These are phyloP conservation scores for Coemansia furcata DNA, from an alignment of 192 early-diverging fungal species.

Conservation along the genomic window DNA sequence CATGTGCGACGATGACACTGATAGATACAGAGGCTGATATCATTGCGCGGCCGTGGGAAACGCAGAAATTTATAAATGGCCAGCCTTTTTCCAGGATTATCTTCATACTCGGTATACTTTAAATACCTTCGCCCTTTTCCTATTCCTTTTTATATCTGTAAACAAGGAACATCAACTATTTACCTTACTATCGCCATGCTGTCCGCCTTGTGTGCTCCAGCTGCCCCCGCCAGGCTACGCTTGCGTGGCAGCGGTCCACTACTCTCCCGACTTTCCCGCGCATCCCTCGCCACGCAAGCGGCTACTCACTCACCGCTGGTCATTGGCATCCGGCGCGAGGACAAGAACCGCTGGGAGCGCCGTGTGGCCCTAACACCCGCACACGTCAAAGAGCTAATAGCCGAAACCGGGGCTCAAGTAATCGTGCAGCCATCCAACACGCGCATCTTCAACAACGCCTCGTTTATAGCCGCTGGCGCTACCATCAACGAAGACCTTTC, in stretches of 20 bases:
- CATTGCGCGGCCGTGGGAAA: background rate
- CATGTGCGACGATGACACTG: background rate
- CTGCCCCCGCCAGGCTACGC: background rate
- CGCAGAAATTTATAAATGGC: background rate
- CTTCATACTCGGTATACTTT: background rate
- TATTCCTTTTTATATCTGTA: background rate
- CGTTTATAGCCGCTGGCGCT: conserved; percentile 84
- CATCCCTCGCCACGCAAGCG: conserved; percentile 21
- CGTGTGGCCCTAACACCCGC: conserved; percentile 87
- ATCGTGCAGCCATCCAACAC: conserved; percentile 93
- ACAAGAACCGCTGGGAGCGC: conserved; percentile 97
- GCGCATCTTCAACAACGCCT: conserved; percentile 83
- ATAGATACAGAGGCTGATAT: background rate
- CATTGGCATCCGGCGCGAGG: conserved; percentile 88
- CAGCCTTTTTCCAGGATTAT: background rate
- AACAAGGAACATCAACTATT: background rate
- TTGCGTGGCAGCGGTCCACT: background rate
- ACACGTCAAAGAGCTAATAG: conserved; percentile 78
- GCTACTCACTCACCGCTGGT: conserved; percentile 16
- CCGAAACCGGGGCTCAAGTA: conserved; percentile 79
- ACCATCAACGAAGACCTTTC: conserved; percentile 83
- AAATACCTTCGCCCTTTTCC: background rate
- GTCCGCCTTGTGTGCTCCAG: conserved; percentile 8
- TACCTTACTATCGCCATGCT: background rate
- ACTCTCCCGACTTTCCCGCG: background rate